Evolutionary conservation across 352 stramenopile species (phyloP), one percentile per base, ranked within the genome.

Genomic region (Pythium phragmitis): DNA sequence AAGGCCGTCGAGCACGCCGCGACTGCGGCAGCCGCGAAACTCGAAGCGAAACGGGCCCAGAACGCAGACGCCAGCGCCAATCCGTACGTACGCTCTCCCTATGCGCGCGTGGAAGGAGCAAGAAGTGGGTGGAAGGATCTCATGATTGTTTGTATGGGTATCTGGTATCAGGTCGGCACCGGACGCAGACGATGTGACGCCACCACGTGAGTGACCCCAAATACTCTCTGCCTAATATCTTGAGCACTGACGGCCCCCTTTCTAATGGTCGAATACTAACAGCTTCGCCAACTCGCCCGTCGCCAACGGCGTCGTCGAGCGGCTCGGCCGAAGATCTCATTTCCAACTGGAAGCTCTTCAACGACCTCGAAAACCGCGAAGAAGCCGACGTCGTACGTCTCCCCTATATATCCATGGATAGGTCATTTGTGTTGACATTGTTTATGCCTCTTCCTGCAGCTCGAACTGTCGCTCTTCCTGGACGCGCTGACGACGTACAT

Each of bases 311-410:
- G 41, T 67, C 62, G 14, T 47, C 61, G 37, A 53, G 11, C 7
- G 17, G 47, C 30, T 64, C 65, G 28, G 43, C 61, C 1, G 85
- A 92, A 28, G 77, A 90, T 21, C 65, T 79, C 50, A 91, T 91
- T 43, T 87, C 79, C 41, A 90, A 91, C 73, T 93, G 84, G 84
- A 91, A 95, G 63, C 73, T 95, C 14, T 95, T 95, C 57, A 93
- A 91, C 57, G 84, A 95, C 63, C 71, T 95, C 13, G 86, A 95
- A 63, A 93, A 91, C 68, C 77, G 83, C 42, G 86, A 95, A 67
- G 86, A 95, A 61, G 78, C 82, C 23, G 80, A 91, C 73, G 85
- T 89, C 72, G 82, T 93, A 60, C 30, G 80, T 74, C 13, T 37
- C 13, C 51, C 14, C 6, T 7, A 2, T 42, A 16, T 48, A 33